Base-by-base conservation (phyloP, 331 rosid species). In the Malus hybrid region DNA sequence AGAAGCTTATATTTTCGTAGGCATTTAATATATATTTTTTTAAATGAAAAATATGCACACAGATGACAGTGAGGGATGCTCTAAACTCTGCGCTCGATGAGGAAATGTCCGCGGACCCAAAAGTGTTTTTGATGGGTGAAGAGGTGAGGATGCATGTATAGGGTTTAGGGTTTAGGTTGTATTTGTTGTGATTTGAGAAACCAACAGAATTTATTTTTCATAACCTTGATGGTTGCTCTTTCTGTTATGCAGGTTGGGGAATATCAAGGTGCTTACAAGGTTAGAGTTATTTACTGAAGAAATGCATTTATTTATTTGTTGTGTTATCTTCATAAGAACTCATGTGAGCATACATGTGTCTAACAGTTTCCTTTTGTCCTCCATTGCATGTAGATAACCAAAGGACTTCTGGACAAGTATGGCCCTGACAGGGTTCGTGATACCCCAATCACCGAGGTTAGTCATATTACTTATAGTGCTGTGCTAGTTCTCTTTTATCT, bases 181-280 rank as follows among this genome's bases (percentile, higher is more conserved):
- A 5, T 12, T 36, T 15, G 16, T 65, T 26, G 34, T 24, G 56
- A 42, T 26, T 39, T 24, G 67, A 14, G 68, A 29, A 29, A 19
- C 58, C 60, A 18, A 10, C 12, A 7, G 26, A 52, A 30, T 57
- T 65, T 65, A n/a, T 70, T 70, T 70, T 64, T 39, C 46, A 6
- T 28, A 14, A 16, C n/a, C 15, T 32, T 46, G 6, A 20, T 52
- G 9, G 3, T 53, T 32, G 69, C 22, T 57, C 60, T 78, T 80
- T 36, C 61, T 55, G 48, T 44, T 42, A 34, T 84, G 84, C 86
- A 93, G 98, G 94, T 94, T 79, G 99, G 99, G 66, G 97, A 94
- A 82, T 94, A 94, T 84, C 99, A 94, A 78, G 97, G 99, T 73
- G 99, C 99, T 66, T 94, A 94, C 84, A 94, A 94, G 99, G 99